Evolutionary conservation across 768 basidiomycete species (phyloP), one percentile per base, ranked within the genome.

Genomic region (Phanerochaete sordida): DNA sequence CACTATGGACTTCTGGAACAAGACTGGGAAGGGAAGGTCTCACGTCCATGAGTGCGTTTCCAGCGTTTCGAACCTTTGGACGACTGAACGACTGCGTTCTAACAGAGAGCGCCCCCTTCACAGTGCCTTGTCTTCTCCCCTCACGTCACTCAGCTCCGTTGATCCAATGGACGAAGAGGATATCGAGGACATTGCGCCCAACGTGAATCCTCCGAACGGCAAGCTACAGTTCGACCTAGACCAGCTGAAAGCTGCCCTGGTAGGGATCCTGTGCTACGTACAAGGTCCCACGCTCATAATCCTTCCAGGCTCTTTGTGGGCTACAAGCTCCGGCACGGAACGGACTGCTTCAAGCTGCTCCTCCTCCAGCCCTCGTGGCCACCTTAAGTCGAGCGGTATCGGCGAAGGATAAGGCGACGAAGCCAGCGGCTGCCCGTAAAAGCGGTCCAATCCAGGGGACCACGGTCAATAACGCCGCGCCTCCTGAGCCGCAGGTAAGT

Each of bases 1-100:
- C 65, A 82, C 91, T 48, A 82, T 99, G 50, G 96, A 99, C 72
- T 99, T 99, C 69, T 98, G 96, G 95, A 87, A 85, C 58, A 95
- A 90, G 72, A 78, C 91, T 59, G 82, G 74, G 64, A 73, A 76
- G 57, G 80, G 79, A 59, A 73, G 60, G 16, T 24, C 57, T 68
- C 30, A 74, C 74, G 61, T 73, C 74, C 57, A 74, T 48, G 75
- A 72, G 85, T 84, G 64, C 65, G 77, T 74, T 30, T 27, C 21
- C 4, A 39, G 23, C 37, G 24, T 54, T 23, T 12, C 15, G 26
- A 26, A 2, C 35, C 15, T 27, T 35, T 23, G 35, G 26, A 35
- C 13, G 13, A 27, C 53, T 54, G 43, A 54, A 39, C 13, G 30
- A 49, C 30, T 19, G 27, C 54, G 35, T 44, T 48, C 51, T 63